These are phyloP conservation scores for Pelargonium myrrhifolium DNA, from an alignment of 441 rosid species.

Conservation along the genomic window DNA sequence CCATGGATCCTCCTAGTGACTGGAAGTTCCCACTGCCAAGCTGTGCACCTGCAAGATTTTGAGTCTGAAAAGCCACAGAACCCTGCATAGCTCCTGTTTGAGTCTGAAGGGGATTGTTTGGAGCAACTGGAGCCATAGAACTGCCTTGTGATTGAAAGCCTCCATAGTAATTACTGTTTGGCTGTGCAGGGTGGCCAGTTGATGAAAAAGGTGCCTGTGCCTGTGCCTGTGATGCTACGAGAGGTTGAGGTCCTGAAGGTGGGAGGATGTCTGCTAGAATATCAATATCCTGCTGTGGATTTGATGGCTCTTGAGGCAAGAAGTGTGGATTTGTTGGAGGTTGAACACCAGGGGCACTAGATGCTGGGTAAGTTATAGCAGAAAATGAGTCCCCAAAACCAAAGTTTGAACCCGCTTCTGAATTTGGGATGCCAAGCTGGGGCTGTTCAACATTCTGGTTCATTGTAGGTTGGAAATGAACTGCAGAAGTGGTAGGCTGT, in stretches of 20 bases:
- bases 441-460: slow-evolving; percentile 38
- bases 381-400: slow-evolving; percentile 51
- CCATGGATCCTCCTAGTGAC: slow-evolving; percentile 38
- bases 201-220: slow-evolving; percentile 36
- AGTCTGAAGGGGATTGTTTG: slow-evolving; percentile 23
- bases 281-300: slow-evolving; percentile 53
- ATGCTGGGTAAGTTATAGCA: slow-evolving; percentile 37
- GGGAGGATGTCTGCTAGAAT: slow-evolving; percentile 96
- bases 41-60: slow-evolving; percentile 19
- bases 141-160: slow-evolving; percentile 40
- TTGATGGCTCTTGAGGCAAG: slow-evolving; percentile 52
- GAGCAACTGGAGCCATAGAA: slow-evolving; percentile 17
- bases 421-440: slow-evolving; percentile 24
- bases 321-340: slow-evolving; percentile 43
- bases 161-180: slow-evolving; percentile 32
- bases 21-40: slow-evolving; percentile 43
- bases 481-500: slow-evolving; percentile 31
- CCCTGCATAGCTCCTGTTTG: slow-evolving; percentile 26
- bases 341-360: slow-evolving; percentile 29
- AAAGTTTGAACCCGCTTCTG: slow-evolving; percentile 31
- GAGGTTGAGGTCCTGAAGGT: slow-evolving; percentile 49
- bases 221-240: too few species aligned
- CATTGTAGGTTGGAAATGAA: slow-evolving; percentile 33
- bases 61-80: background rate
- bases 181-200: slow-evolving; percentile 34